Base-by-base conservation (phyloP, 768 basidiomycete genomes). In the Trametes sanguinea region DNA sequence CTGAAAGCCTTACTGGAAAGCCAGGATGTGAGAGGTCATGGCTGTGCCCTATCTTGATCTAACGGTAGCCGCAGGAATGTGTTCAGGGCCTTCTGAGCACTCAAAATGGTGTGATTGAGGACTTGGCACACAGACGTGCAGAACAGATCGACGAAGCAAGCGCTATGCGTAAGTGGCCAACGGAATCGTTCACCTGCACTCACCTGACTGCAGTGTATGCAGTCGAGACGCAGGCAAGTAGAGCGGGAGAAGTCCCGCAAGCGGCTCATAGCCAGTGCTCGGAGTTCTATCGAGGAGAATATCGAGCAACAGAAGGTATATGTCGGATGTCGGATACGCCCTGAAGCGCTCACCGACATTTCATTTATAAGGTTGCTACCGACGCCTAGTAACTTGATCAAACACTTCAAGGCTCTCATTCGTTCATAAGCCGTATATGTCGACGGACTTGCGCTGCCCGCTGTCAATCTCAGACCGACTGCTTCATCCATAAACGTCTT, bases 371-470 rank as follows among this genome's bases (percentile, higher is more conserved):
- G 77, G 67, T 80, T 30, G 75, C 72, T 6, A 69, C 68, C 46
- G 77, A 80, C 62, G 76, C 78, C 8, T n/a, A 68, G 73, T 32
- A 74, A 72, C 17, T 68, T 77, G 51, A 76, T 80, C 67, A 79
- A 73, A 48, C 73, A 78, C 59, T 80, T 78, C 59, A 80, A 80
- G 61, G 72, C 77, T 48, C 51, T 74, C 8, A 63, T 80, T 48
- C 63, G 70, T 45, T 56, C 70, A 57, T 62, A 39, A 55, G 1
- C 22, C 16, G 22, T 4, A 32, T n/a, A 33, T 13, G 8, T 22
- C 42, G 22, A 22, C 22, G 22, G 22, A n/a, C 22, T 22, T 22
- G 22, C 22, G 22, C 22, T 22, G 22, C 22, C 22, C 22, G 22
- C 22, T 22, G 22, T 22, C 22, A 22, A 22, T 22, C 22, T 22